These are phyloP conservation scores for Trichoderma brevicompactum DNA, from an alignment of 2,329 filamentous ascomycete genomes.

Conservation along the genomic window DNA sequence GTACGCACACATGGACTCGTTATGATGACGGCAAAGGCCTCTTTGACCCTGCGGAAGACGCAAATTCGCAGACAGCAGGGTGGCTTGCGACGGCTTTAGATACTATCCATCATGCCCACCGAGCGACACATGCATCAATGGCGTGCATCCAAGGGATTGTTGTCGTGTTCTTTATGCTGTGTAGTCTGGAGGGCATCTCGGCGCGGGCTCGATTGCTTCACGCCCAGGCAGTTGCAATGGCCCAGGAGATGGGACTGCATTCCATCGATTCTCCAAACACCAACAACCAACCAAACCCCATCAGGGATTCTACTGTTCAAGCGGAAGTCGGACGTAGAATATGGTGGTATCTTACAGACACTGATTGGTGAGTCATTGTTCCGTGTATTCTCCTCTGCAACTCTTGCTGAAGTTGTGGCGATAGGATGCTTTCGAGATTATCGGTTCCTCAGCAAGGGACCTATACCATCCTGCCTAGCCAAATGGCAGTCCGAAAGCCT, in stretches of 20 bases:
- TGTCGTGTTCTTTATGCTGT: slow-evolving; percentile 45
- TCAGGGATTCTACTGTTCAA: slow-evolving; percentile 35
- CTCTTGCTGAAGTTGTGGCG: background rate
- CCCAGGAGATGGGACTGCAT: slow-evolving; percentile 45
- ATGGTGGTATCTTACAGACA: slow-evolving; percentile 51
- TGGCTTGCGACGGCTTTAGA: slow-evolving; percentile 45
- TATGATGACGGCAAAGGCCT: slow-evolving; percentile 37
- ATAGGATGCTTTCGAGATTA: slow-evolving; percentile 46
- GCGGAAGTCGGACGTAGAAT: slow-evolving; percentile 47
- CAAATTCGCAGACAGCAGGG: slow-evolving; percentile 37
- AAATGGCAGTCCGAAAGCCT: slow-evolving; percentile 47
- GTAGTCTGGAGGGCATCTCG: slow-evolving; percentile 46
- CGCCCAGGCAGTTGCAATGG: slow-evolving; percentile 37
- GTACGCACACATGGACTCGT: slow-evolving; percentile 41
- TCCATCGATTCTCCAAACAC: slow-evolving; percentile 41
- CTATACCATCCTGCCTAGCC: slow-evolving; percentile 43
- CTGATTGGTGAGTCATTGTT: slow-evolving; percentile 43
- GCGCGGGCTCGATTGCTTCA: slow-evolving; percentile 41
- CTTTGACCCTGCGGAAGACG: slow-evolving; percentile 37
- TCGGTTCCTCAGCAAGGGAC: slow-evolving; percentile 43
- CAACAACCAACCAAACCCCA: slow-evolving; percentile 21
- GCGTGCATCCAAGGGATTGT: slow-evolving; percentile 45
- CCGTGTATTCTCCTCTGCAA: background rate
- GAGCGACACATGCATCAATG: slow-evolving; percentile 37
- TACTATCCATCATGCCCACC: slow-evolving; percentile 43